Conservation (phyloP, 257 asterid species). For the Rubia yunnanensis region DNA sequence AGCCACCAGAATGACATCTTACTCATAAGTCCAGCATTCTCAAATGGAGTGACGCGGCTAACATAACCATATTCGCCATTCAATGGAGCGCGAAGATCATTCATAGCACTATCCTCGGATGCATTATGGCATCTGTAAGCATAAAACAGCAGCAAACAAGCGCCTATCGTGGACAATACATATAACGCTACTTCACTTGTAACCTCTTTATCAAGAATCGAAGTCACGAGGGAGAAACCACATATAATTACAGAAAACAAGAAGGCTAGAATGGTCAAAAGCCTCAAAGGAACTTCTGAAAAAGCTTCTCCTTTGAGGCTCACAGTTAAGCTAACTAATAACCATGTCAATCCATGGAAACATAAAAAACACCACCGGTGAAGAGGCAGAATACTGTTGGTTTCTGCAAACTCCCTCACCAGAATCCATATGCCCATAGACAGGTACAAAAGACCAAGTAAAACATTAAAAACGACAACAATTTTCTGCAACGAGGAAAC, state of each 20-base stretch:
- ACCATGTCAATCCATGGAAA: slow-evolving; percentile 63
- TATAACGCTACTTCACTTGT: slow-evolving; percentile 32
- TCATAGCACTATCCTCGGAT: slow-evolving; percentile 18
- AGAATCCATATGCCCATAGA: slow-evolving; percentile 52
- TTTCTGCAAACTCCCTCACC: slow-evolving; percentile 32
- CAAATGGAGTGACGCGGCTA: slow-evolving; percentile 40
- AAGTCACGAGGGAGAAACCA: slow-evolving; percentile 40
- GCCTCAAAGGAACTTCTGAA: slow-evolving; percentile 42
- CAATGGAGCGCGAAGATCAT: slow-evolving; percentile 45
- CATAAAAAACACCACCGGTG: slow-evolving; percentile 49
- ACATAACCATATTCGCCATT: slow-evolving; percentile 25
- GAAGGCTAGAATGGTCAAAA: slow-evolving; percentile 42
- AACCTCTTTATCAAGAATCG: slow-evolving; percentile 26
- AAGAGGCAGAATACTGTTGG: slow-evolving; percentile 30
- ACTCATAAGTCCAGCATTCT: slow-evolving; percentile 43
- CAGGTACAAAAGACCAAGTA: slow-evolving; percentile 41
- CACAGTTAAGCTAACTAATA: slow-evolving; percentile 39
- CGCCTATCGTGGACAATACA: slow-evolving; percentile 41
- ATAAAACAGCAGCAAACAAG: slow-evolving; percentile 49
- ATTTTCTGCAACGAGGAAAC: slow-evolving; percentile 43
- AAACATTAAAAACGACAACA: slow-evolving; percentile 48
- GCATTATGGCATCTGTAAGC: slow-evolving; percentile 36
- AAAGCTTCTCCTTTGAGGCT: slow-evolving; percentile 49
- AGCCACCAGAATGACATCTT: slow-evolving; percentile 80
- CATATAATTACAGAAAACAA: slow-evolving; percentile 44